phyloP scores from a whole-genome alignment of 2,329 filamentous ascomycete genomes.

The Leptosphaerulina australis region DNA sequence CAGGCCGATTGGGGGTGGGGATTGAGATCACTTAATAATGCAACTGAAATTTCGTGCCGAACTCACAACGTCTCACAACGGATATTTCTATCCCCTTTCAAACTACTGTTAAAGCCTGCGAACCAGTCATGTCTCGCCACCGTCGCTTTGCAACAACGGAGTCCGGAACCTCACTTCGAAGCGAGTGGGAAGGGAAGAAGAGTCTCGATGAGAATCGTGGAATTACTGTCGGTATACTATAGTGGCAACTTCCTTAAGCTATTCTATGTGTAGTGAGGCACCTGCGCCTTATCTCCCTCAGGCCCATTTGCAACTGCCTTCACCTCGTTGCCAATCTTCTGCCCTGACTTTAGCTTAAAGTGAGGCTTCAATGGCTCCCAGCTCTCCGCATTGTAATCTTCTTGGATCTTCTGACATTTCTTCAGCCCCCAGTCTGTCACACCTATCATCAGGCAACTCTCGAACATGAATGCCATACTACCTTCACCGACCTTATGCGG shows the following conservation, averaged over 20 bases:
- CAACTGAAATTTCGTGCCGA: too few relatives aligned
- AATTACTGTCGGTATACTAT: conserved; percentile 1
- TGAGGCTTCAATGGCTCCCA: conserved; percentile 66
- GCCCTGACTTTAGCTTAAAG: conserved; percentile 45
- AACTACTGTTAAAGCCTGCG: too few relatives aligned
- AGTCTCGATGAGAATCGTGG: neutral
- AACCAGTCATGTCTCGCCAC: too few relatives aligned
- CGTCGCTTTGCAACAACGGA: too few relatives aligned
- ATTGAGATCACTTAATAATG: too few relatives aligned
- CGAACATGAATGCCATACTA: conserved; percentile 72
- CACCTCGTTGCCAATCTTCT: conserved; percentile 38
- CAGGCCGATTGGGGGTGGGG: too few relatives aligned
- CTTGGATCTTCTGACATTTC: conserved; percentile 72
- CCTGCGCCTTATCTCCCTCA: conserved; percentile 31
- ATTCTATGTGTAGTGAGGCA: conserved; percentile 32
- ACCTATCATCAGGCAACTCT: conserved; percentile 70
- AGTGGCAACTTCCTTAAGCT: neutral
- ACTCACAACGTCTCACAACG: too few relatives aligned
- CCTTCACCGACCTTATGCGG: conserved; percentile 67
- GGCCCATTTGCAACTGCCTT: conserved; percentile 21
- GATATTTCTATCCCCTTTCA: too few relatives aligned
- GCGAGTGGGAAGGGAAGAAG: neutral
- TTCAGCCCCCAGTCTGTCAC: conserved; percentile 75
- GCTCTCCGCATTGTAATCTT: conserved; percentile 78
- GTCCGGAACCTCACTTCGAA: too few relatives aligned